Conservation (phyloP, 192 early-diverging fungal genomes). For the Backusella circina region DNA sequence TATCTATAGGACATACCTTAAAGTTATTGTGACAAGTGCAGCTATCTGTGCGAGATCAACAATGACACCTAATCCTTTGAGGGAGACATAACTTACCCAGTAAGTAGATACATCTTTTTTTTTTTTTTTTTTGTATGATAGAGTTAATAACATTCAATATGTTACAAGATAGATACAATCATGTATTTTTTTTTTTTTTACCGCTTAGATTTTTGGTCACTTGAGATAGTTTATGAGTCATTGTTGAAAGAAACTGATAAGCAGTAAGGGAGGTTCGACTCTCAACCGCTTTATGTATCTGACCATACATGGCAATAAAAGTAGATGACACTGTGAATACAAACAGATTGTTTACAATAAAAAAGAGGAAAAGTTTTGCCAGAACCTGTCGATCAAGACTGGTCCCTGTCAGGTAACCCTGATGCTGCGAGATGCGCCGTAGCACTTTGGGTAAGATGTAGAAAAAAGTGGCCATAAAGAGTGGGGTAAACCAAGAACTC, state of each 20-base stretch:
- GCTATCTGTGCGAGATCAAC: constrained; percentile 70
- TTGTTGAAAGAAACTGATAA: constrained; percentile 7
- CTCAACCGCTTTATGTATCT: constrained; percentile 15
- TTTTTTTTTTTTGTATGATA: background rate
- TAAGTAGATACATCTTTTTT: constrained; percentile 51
- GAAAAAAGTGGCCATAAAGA: constrained; percentile 64
- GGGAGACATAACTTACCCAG: constrained; percentile 73
- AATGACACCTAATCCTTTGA: constrained; percentile 59
- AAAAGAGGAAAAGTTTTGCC: constrained; percentile 71
- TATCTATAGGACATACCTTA: constrained; percentile 8
- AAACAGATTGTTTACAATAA: constrained; percentile 68
- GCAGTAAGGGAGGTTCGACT: background rate
- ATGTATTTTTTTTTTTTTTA: constrained; percentile 4
- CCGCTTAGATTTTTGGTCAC: constrained; percentile 21
- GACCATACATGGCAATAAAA: constrained; percentile 27
- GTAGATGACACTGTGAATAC: constrained; percentile 54
- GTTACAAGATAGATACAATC: background rate
- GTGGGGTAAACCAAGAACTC: constrained; percentile 62
- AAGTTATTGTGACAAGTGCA: constrained; percentile 43
- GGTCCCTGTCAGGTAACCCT: constrained; percentile 69
- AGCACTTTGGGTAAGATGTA: constrained; percentile 64
- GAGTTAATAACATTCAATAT: background rate
- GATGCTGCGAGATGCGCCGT: constrained; percentile 56
- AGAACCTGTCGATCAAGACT: constrained; percentile 66
- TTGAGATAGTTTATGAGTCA: constrained; percentile 13